These are phyloP conservation scores for Bondarzewia mesenterica DNA, from an alignment of 1,284 basidiomycete species.

Conservation along the genomic window DNA sequence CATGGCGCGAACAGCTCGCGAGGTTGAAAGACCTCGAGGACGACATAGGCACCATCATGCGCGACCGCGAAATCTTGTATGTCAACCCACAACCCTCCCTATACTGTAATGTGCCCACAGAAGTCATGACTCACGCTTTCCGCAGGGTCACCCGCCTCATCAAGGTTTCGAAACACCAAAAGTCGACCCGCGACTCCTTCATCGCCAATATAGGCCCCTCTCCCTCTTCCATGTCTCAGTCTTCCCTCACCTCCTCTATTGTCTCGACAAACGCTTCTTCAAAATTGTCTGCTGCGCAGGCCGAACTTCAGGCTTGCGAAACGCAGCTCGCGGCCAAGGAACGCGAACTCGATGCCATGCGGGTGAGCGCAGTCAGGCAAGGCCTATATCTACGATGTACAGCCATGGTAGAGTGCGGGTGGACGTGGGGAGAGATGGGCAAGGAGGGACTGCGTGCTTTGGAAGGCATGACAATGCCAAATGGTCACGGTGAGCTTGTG, in stretches of 20 bases:
- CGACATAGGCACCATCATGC: constrained; percentile 55
- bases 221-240: constrained; percentile 23
- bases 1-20: constrained; percentile 56
- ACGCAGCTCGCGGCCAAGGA: constrained; percentile 62
- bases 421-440: constrained; percentile 58
- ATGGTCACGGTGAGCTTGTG: neutral
- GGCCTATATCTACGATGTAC: constrained; percentile 53
- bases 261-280: constrained; percentile 26
- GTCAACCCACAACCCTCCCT: constrained; percentile 19
- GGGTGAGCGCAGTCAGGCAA: constrained; percentile 44
- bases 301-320: constrained; percentile 73
- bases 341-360: constrained; percentile 43
- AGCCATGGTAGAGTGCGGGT: constrained; percentile 60
- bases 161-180: constrained; percentile 59
- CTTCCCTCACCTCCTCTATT: constrained; percentile 25
- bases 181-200: constrained; percentile 36
- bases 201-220: constrained; percentile 24
- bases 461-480: constrained; percentile 18
- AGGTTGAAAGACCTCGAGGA: constrained; percentile 49
- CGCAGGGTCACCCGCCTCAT: constrained; percentile 65
- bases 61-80: constrained; percentile 73
- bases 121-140: neutral
- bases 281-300: constrained; percentile 60
- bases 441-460: constrained; percentile 42
- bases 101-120: neutral